Evolutionary conservation across 169 alveolate species (phyloP).

Genomic region (Plasmodium knowlesi): DNA sequence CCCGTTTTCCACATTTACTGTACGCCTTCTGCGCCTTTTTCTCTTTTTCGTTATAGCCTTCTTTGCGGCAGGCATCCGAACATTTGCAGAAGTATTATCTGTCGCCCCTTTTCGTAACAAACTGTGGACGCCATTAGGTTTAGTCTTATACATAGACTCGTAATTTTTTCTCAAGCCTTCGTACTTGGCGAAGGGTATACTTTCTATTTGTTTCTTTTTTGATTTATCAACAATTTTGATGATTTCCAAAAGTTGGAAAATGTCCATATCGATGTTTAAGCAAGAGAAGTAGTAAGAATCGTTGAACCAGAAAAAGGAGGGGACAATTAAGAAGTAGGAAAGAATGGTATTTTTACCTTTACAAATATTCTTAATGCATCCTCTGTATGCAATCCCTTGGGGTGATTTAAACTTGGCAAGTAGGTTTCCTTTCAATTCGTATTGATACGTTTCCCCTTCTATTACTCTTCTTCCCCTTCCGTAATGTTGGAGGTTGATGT

Average conservation of each 20-base stretch:
- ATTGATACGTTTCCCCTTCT: constrained; percentile 33
- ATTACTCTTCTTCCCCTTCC: background rate
- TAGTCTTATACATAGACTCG: background rate
- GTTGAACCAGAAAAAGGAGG: constrained; percentile 37
- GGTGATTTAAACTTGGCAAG: constrained; percentile 42
- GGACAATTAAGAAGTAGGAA: constrained; percentile 26
- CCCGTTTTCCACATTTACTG: background rate
- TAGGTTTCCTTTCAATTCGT: constrained; percentile 24
- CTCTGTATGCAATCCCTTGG: constrained; percentile 21
- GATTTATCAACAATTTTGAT: constrained; percentile 45
- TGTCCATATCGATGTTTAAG: constrained; percentile 54
- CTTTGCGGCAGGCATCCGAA: background rate
- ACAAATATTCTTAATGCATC: constrained; percentile 12
- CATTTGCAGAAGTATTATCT: background rate
- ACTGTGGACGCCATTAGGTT: background rate
- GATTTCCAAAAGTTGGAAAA: constrained; percentile 23
- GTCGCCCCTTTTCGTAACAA: background rate
- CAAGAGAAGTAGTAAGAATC: constrained; percentile 52
- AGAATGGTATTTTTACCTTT: constrained; percentile 30
- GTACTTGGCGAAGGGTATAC: background rate
- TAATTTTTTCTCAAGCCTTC: background rate
- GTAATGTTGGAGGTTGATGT: background rate
- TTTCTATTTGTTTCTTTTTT: constrained; percentile 20
- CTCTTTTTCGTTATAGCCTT: background rate
- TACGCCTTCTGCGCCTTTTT: background rate